phyloP scores from a whole-genome alignment of 164 flowering plant species.

The Magnolia officinalis region DNA sequence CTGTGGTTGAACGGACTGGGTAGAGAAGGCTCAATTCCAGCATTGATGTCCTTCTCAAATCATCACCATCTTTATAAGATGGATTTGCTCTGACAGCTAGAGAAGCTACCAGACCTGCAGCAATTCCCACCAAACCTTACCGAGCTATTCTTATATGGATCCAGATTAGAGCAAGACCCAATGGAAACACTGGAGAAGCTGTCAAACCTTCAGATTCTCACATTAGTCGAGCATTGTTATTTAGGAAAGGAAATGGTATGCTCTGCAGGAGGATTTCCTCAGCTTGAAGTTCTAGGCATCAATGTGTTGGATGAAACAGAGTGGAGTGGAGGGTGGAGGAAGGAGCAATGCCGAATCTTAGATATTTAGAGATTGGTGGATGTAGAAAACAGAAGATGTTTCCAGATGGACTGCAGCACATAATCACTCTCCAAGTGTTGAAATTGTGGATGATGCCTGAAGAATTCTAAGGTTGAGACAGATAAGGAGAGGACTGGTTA shows the following conservation, averaged over 20 bases:
- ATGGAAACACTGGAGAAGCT: background rate
- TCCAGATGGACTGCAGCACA: conserved; percentile 26
- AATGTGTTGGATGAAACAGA: background rate
- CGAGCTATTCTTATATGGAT: background rate
- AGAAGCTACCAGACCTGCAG: background rate
- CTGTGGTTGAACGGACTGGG: background rate
- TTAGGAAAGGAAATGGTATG: conserved; percentile 10
- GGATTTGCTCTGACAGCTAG: background rate
- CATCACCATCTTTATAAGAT: background rate
- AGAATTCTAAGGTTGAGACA: background rate
- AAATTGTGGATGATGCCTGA: background rate
- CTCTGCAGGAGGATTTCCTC: background rate
- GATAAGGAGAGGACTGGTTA: background rate
- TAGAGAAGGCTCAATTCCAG: background rate
- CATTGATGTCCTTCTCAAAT: background rate
- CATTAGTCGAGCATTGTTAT: background rate
- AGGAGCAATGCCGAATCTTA: conserved; percentile 2
- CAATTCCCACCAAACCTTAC: background rate
- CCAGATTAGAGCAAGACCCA: background rate
- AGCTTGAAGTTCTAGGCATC: background rate
- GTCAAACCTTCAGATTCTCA: conserved; percentile 1
- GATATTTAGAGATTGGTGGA: background rate
- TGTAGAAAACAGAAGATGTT: conserved; percentile 23
- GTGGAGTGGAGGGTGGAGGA: conserved; percentile 3
- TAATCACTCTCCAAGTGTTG: conserved; percentile 17